Evolutionary conservation across 805 yeast species (phyloP).

Genomic region (Teunomyces aglyptinius): DNA sequence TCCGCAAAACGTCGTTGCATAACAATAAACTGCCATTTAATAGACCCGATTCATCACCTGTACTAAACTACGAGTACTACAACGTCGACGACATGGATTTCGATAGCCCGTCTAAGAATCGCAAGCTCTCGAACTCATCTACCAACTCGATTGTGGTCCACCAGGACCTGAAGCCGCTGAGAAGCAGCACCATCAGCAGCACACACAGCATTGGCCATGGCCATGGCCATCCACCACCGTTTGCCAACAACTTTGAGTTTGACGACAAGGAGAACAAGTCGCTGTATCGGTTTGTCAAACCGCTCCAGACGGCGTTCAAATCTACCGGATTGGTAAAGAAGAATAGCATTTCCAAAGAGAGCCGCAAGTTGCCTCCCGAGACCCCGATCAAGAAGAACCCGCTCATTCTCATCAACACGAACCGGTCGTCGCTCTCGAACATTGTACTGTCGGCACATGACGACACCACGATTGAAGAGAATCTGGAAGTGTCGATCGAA

Average conservation of each 20-base stretch:
- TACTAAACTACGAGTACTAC: constrained; percentile 20
- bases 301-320: constrained; percentile 80
- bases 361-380: constrained; percentile 39
- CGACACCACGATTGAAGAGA: constrained; percentile 13
- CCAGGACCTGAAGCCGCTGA: constrained; percentile 17
- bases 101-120: constrained; percentile 29
- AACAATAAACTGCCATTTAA: constrained; percentile 13
- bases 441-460: constrained; percentile 19
- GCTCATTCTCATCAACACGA: constrained; percentile 30
- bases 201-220: constrained; percentile 1
- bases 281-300: constrained; percentile 68
- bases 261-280: constrained; percentile 40
- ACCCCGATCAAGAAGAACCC: constrained; percentile 46
- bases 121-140: constrained; percentile 24
- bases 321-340: constrained; percentile 69
- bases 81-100: constrained; percentile 27
- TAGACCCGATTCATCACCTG: constrained; percentile 11
- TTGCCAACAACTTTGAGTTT: constrained; percentile 2
- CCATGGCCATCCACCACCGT: constrained; percentile 4
- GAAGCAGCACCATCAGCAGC: constrained; percentile 3
- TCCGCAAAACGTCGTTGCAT: constrained; percentile 13
- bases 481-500: constrained; percentile 37
- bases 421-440: constrained; percentile 16
- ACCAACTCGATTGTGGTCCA: constrained; percentile 20
- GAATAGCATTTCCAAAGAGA: constrained; percentile 24